Evolutionary conservation across 352 stramenopile genomes (phyloP).

Genomic region (Globisporangium nunn): DNA sequence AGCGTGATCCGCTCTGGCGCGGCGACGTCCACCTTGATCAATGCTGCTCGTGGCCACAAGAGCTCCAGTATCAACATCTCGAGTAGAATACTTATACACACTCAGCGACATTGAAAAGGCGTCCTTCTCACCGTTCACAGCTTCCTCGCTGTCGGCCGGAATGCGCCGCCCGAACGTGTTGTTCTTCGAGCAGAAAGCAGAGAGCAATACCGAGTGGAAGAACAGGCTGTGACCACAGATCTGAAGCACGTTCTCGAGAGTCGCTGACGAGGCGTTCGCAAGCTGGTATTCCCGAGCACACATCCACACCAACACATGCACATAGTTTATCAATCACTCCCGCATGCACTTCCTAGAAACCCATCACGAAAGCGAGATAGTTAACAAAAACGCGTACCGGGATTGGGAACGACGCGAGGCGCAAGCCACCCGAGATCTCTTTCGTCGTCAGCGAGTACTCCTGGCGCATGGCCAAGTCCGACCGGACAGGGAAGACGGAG

Average conservation of each 20-base stretch:
- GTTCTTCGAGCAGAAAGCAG: slow-evolving; percentile 60
- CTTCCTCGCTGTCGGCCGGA: slow-evolving; percentile 49
- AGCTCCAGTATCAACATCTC: not conserved
- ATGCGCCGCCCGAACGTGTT: slow-evolving; percentile 68
- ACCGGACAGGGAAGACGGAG: slow-evolving; percentile 48
- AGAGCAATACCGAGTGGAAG: slow-evolving; percentile 78
- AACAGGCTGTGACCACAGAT: slow-evolving; percentile 82
- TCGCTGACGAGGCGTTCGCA: slow-evolving; percentile 48
- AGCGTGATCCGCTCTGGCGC: slow-evolving; percentile 73
- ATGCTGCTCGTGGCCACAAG: slow-evolving; percentile 19
- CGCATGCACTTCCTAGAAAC: not conserved
- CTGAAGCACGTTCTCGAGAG: slow-evolving; percentile 60
- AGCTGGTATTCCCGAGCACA: slow-evolving; percentile 21
- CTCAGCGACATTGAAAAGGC: not conserved
- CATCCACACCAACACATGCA: slow-evolving; percentile 1
- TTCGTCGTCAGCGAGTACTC: slow-evolving; percentile 81
- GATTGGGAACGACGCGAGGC: slow-evolving; percentile 75
- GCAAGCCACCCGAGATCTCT: slow-evolving; percentile 77
- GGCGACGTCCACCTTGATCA: slow-evolving; percentile 77
- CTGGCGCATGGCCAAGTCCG: slow-evolving; percentile 55
- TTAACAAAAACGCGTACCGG: slow-evolving; percentile 26
- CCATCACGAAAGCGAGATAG: not conserved
- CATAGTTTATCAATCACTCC: not conserved
- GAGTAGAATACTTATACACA: not conserved
- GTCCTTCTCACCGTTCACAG: slow-evolving; percentile 37